Evolutionary conservation across 805 yeast species (phyloP), one percentile per base, ranked within the genome.

Genomic region (Starmerella ratchasimensis): DNA sequence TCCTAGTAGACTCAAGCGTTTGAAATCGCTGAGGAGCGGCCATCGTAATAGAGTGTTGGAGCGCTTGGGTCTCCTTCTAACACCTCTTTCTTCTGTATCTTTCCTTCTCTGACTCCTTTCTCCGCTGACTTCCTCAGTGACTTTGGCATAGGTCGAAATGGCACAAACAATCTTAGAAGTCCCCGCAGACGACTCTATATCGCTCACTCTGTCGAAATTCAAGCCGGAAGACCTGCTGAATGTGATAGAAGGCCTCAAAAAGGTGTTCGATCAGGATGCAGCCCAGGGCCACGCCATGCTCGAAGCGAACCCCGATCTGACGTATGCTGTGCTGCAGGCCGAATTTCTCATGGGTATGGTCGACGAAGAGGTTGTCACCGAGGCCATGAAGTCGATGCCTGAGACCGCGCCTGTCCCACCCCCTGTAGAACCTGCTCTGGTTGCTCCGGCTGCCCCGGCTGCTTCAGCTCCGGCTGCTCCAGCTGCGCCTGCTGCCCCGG

Each of bases 281-380:
- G 64, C 64, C 7, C 62, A 74, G 40, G 77, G 77, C 62, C 69
- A 66, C 37, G 67, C 67, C 25, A 59, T 83, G 28, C 62, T 83
- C 18, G 66, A 67, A 19, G 73, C 71, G 43, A 73, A 75, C 49
- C 88, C 90, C 0, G 93, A 81, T 51, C 61, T 84, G 36, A 61
- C 79, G 2, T 81, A 75, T 52, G 83, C 90, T 0, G 59, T 83
- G 23, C 80, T 83, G 1, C 94, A 84, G 53, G 65, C 76, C 1
- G 58, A 80, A 38, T 55, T 75, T 43, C 56, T 55, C 42, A 58
- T 59, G 51, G 64, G 59, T 19, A 51, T 54, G 28, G 59, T 53
- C 13, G 56, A 51, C 29, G 59, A 55, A 24, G 43, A 43, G 8
- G 51, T 50, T 3, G 46, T 52, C 7, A 30, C 40, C 17, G 43